Base-by-base conservation (phyloP, 2,329 filamentous ascomycete species). In the Thelonectria olida region DNA sequence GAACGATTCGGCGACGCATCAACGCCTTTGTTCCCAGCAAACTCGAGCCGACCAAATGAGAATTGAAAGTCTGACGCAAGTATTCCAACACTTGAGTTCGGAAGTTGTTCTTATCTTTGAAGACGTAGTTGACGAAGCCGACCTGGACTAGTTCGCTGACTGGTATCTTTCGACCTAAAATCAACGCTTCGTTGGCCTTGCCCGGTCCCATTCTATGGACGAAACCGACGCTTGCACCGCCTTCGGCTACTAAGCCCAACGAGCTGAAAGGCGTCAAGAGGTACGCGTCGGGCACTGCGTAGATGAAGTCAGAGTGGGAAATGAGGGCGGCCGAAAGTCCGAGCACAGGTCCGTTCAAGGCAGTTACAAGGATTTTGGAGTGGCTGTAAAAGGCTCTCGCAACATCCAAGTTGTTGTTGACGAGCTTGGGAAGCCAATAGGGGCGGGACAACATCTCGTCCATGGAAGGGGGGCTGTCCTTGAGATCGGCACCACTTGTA, bases 351-450 rank as follows among this genome's bases (percentile, higher is more conserved):
- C 95, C 96, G 80, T 98, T 98, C 67, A 98, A 89, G 0, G 92
- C 96, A 0, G 90, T 90, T 61, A 98, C 86, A 23, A 98, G 91
- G 78, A 98, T 91, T 81, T 98, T 97, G 70, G 93, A 92, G 80
- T 98, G 96, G 12, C 88, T 90, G 82, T 96, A 94, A 82, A 98
- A 97, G 70, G 93, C 90, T n/a, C n/a, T n/a, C n/a, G n/a, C n/a
- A n/a, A n/a, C n/a, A n/a, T n/a, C n/a, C n/a, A n/a, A n/a, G n/a
- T n/a, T n/a, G n/a, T n/a, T n/a, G n/a, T n/a, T n/a, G n/a, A n/a
- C n/a, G n/a, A n/a, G n/a, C n/a, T n/a, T n/a, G n/a, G n/a, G n/a
- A n/a, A n/a, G n/a, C n/a, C n/a, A n/a, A n/a, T n/a, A n/a, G n/a
- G n/a, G n/a, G n/a, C n/a, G n/a, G n/a, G n/a, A n/a, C n/a, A n/a